phyloP scores from a whole-genome alignment of 2,329 filamentous ascomycete species.

The Coniochaeta ligniaria region DNA sequence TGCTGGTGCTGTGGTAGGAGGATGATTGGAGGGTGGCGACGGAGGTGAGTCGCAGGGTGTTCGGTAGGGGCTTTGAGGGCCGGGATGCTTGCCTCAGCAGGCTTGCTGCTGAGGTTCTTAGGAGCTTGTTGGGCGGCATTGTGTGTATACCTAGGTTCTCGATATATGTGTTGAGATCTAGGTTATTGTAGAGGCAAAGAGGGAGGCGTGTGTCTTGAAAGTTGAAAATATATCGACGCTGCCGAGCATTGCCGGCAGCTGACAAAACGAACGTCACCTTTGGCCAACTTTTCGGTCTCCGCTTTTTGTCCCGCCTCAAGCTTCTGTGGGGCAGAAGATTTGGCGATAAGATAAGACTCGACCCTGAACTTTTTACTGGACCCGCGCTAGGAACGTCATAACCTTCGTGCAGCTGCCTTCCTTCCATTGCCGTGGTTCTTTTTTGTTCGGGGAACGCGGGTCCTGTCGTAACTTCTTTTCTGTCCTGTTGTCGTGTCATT shows the following conservation, averaged over 20 bases:
- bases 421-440: not conserved
- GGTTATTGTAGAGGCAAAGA: not conserved
- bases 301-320: not conserved
- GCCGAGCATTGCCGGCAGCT: slow-evolving; percentile 7
- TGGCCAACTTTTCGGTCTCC: not conserved
- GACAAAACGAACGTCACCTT: slow-evolving; percentile 5
- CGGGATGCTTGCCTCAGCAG: not conserved
- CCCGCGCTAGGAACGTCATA: not conserved
- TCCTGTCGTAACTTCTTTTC: not conserved
- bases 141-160: not conserved
- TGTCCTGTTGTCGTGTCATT: too few species aligned
- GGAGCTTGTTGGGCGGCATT: slow-evolving; percentile 18
- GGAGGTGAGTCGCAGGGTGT: slow-evolving; percentile 10
- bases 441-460: not conserved
- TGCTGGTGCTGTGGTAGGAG: not conserved
- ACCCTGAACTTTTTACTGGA: slow-evolving; percentile 2
- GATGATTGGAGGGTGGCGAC: slow-evolving; percentile 17
- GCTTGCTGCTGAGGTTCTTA: slow-evolving; percentile 7
- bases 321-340: not conserved
- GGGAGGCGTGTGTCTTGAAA: not conserved
- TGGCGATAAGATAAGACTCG: slow-evolving; percentile 8
- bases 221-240: not conserved
- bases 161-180: not conserved
- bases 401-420: not conserved
- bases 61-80: not conserved